phyloP scores from a whole-genome alignment of 805 yeast species.

The Candida ulmi region DNA sequence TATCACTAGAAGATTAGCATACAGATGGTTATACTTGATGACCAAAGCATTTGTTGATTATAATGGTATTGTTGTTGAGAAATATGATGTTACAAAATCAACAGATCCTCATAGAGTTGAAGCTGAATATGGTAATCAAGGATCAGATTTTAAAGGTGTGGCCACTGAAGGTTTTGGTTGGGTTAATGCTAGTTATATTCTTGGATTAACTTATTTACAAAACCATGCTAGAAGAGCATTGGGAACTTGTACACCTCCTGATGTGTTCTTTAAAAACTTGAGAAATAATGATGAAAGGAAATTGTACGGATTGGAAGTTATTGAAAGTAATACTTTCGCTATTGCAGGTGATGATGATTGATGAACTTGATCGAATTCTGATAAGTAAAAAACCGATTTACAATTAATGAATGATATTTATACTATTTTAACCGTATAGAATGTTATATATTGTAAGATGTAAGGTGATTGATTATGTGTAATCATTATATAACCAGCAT shows the following conservation, averaged over 20 bases:
- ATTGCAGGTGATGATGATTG: no score
- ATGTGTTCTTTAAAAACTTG: constrained; percentile 20
- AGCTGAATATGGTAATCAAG: constrained; percentile 97
- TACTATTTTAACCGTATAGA: no score
- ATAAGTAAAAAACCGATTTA: no score
- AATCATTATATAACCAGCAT: no score
- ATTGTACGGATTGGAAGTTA: constrained; percentile 15
- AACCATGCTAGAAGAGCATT: constrained; percentile 67
- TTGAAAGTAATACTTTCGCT: constrained; percentile 5
- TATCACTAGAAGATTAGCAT: constrained; percentile 64
- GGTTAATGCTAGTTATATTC: constrained; percentile 84
- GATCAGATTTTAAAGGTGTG: constrained; percentile 85
- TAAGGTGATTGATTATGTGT: no score
- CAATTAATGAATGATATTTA: background rate
- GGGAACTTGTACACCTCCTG: constrained; percentile 47
- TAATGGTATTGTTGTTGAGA: constrained; percentile 93
- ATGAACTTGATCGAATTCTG: no score
- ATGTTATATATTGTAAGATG: no score
- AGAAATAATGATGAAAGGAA: constrained; percentile 17
- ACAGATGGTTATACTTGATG: constrained; percentile 87
- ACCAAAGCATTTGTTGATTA: constrained; percentile 86
- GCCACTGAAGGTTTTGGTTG: constrained; percentile 97
- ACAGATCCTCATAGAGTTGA: constrained; percentile 86
- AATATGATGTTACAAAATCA: constrained; percentile 81
- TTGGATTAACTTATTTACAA: constrained; percentile 66